Conservation (phyloP, 768 basidiomycete genomes). For the Kwoniella sp. region DNA sequence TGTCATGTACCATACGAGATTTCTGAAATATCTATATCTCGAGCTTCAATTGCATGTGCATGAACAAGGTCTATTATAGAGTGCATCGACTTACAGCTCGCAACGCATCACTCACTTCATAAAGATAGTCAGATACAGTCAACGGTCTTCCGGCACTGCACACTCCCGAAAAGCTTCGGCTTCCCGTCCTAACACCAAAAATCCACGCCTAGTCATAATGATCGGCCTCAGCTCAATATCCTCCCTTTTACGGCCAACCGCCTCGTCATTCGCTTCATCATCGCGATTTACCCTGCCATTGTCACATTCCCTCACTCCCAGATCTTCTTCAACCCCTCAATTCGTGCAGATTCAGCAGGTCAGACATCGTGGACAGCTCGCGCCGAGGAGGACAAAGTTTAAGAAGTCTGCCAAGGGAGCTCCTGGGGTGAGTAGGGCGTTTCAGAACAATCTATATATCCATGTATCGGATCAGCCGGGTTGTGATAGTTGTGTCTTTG, state of each 20-base stretch:
- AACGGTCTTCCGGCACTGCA: too few species aligned
- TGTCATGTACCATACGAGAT: neutral
- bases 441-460: too few species aligned
- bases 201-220: conserved; percentile 6
- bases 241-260: conserved; percentile 27
- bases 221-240: conserved; percentile 16
- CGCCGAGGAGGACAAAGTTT: conserved; percentile 79
- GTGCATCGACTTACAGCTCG: too few species aligned
- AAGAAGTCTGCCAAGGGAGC: conserved; percentile 88
- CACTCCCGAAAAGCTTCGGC: too few species aligned
- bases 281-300: conserved; percentile 31
- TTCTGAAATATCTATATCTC: conserved; percentile 9
- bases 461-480: too few species aligned
- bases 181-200: too few species aligned
- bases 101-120: too few species aligned
- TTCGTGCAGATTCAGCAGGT: conserved; percentile 30
- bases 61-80: neutral
- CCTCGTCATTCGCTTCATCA: conserved; percentile 34
- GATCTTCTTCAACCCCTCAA: neutral
- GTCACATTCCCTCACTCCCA: conserved; percentile 2
- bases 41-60: neutral
- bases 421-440: conserved; percentile 15
- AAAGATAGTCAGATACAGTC: too few species aligned
- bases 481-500: too few species aligned
- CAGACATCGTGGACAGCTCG: conserved; percentile 58